phyloP scores from a whole-genome alignment of 768 basidiomycete genomes.

The Dentipellis fragilis region DNA sequence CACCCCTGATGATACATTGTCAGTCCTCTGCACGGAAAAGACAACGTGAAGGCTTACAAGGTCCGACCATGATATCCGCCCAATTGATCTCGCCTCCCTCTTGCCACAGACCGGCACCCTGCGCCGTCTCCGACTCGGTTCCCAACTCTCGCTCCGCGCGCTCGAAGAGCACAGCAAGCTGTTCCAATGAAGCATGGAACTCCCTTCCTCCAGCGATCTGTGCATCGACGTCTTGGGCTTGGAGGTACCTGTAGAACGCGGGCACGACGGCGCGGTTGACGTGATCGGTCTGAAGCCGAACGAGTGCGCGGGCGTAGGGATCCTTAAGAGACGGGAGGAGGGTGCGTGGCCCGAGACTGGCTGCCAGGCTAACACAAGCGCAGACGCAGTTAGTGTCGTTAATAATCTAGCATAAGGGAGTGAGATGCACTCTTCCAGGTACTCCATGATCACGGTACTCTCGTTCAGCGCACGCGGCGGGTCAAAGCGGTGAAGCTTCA shows the following conservation, averaged over 20 bases:
- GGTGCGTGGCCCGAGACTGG: slow-evolving; percentile 34
- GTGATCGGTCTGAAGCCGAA: slow-evolving; percentile 60
- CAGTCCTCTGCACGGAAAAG: neutral
- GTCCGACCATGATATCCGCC: slow-evolving; percentile 60
- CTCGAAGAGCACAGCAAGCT: slow-evolving; percentile 44
- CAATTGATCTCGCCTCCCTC: slow-evolving; percentile 47
- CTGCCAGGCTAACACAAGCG: slow-evolving; percentile 33
- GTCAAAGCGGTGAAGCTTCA: slow-evolving; percentile 41
- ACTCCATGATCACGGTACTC: slow-evolving; percentile 72
- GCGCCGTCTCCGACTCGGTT: slow-evolving; percentile 25
- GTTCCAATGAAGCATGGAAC: slow-evolving; percentile 40
- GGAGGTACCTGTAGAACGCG: slow-evolving; percentile 65
- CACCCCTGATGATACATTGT: slow-evolving; percentile 38
- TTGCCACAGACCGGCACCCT: slow-evolving; percentile 51
- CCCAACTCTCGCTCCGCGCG: slow-evolving; percentile 29
- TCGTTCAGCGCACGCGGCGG: slow-evolving; percentile 65
- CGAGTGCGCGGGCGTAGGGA: slow-evolving; percentile 58
- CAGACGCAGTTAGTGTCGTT: too few species aligned
- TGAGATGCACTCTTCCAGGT: slow-evolving; percentile 53
- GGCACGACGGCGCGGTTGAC: slow-evolving; percentile 56
- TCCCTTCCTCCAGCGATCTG: slow-evolving; percentile 48
- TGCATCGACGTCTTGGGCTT: slow-evolving; percentile 47
- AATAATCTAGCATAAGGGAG: too few species aligned
- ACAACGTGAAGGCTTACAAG: slow-evolving; percentile 37
- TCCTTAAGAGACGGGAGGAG: slow-evolving; percentile 49